Conservation (phyloP, 164 flowering plant species). For the Echeveria elegans region DNA sequence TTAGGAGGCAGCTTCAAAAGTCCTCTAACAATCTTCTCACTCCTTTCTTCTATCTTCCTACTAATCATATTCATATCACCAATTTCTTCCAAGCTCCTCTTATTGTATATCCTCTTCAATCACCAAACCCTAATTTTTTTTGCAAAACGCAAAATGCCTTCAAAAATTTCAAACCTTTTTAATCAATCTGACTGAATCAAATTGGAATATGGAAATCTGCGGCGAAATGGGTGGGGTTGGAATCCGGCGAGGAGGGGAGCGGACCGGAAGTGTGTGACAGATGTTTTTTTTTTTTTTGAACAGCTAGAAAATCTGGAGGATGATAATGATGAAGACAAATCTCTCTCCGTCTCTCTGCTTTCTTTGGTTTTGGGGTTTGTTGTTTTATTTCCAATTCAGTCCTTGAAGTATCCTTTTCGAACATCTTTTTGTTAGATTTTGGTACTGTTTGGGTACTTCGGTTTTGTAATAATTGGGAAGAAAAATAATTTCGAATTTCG, state of each 20-base stretch:
- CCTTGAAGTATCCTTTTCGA: no score
- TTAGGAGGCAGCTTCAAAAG: slow-evolving; percentile 99
- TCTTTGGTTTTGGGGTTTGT: no score
- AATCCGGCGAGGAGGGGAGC: neutral
- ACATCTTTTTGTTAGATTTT: no score
- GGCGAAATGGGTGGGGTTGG: no score
- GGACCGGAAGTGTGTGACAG: slow-evolving; percentile 1
- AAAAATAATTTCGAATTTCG: no score
- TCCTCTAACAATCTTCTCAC: slow-evolving; percentile 93
- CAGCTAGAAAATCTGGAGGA: slow-evolving; percentile 2
- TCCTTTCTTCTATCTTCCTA: slow-evolving; percentile 51
- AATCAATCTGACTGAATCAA: no score
- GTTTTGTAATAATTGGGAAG: no score
- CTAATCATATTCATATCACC: slow-evolving; percentile 1
- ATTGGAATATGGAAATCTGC: no score
- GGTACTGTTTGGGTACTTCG: no score
- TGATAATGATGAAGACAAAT: neutral
- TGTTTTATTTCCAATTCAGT: neutral
- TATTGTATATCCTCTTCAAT: no score
- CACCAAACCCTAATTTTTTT: neutral
- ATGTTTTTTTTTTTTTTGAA: no score
- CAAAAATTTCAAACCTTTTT: neutral
- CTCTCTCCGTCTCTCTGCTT: neutral
- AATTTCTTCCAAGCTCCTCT: slow-evolving; percentile 4
- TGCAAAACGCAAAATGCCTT: no score